A percentile compares a stretch with the other conserved stretches of the same genome.
These are phyloP conservation scores for Viridothelium virens DNA, from an alignment of 495 filamentous ascomycete species.

Conservation along the genomic window DNA sequence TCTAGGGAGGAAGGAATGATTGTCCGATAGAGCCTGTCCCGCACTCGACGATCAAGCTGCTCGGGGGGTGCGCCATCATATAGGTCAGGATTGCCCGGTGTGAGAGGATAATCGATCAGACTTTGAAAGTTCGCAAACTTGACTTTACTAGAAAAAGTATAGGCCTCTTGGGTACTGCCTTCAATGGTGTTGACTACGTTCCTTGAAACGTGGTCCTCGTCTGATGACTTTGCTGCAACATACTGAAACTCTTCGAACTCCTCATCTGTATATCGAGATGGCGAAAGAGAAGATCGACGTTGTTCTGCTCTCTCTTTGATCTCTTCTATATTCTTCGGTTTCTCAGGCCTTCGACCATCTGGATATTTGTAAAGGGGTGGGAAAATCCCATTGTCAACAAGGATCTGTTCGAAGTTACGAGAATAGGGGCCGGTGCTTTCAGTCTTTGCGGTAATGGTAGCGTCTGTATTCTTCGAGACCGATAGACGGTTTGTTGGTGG, in stretches of 20 bases:
- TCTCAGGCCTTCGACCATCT: background rate
- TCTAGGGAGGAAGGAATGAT: constrained; percentile 3
- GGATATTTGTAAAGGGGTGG: background rate
- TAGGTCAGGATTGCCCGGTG: background rate
- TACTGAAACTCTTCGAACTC: background rate
- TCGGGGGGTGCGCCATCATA: constrained; percentile 7
- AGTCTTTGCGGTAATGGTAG: constrained; percentile 9
- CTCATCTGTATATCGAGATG: constrained; percentile 12
- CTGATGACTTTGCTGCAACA: background rate
- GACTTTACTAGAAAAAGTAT: background rate
- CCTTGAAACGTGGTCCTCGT: constrained; percentile 2
- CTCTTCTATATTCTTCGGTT: constrained; percentile 7
- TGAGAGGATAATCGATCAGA: background rate
- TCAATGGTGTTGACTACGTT: background rate
- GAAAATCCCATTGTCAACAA: constrained; percentile 4
- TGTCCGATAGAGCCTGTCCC: background rate
- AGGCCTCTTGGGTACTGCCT: background rate
- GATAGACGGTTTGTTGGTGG: background rate
- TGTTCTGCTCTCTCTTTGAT: background rate
- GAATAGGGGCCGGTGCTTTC: background rate
- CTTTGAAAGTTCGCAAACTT: background rate
- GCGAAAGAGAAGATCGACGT: constrained; percentile 5
- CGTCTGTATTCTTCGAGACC: background rate
- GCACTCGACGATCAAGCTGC: background rate
- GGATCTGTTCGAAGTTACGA: background rate